A percentile compares a stretch with the other conserved stretches of the same genome.
Conservation (phyloP, 345 rosid species). For the Hevea brasiliensis region DNA sequence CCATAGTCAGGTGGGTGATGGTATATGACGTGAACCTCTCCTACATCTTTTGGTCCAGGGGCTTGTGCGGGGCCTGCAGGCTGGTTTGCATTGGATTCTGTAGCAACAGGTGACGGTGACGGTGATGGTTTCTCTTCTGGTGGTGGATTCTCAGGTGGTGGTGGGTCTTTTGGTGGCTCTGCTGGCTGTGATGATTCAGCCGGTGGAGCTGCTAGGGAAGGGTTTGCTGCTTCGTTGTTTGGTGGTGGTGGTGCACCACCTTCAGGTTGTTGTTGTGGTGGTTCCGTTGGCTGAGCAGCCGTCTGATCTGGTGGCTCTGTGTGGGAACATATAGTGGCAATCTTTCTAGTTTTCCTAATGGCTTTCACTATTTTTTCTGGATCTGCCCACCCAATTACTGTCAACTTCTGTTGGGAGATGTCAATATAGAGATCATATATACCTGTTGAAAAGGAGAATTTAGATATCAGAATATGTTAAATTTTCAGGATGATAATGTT, state of each 20-base stretch:
- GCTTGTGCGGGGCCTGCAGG: slow-evolving; percentile 14
- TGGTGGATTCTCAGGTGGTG: slow-evolving; percentile 33
- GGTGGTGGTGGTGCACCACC: slow-evolving; percentile 33
- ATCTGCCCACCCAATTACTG: slow-evolving; percentile 70
- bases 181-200: slow-evolving; percentile 37
- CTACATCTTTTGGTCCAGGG: slow-evolving; percentile 43
- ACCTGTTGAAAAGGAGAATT: slow-evolving; percentile 34
- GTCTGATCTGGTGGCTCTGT: slow-evolving; percentile 40
- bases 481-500: too few relatives aligned
- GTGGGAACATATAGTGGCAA: slow-evolving; percentile 53
- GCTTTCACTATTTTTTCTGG: slow-evolving; percentile 64
- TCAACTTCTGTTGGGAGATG: slow-evolving; percentile 61
- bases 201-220: slow-evolving; percentile 42
- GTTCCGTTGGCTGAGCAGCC: slow-evolving; percentile 44
- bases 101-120: slow-evolving; percentile 34
- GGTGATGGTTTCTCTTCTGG: slow-evolving; percentile 36
- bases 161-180: slow-evolving; percentile 46
- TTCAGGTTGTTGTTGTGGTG: slow-evolving; percentile 30
- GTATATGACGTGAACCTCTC: slow-evolving; percentile 48
- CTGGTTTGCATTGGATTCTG: slow-evolving; percentile 35
- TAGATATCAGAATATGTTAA: too few relatives aligned
- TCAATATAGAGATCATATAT: slow-evolving; percentile 60
- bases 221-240: slow-evolving; percentile 26
- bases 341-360: slow-evolving; percentile 62
- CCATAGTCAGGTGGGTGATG: slow-evolving; percentile 51